phyloP scores from a whole-genome alignment of 2,329 filamentous ascomycete genomes.

The Periconia digitata region DNA sequence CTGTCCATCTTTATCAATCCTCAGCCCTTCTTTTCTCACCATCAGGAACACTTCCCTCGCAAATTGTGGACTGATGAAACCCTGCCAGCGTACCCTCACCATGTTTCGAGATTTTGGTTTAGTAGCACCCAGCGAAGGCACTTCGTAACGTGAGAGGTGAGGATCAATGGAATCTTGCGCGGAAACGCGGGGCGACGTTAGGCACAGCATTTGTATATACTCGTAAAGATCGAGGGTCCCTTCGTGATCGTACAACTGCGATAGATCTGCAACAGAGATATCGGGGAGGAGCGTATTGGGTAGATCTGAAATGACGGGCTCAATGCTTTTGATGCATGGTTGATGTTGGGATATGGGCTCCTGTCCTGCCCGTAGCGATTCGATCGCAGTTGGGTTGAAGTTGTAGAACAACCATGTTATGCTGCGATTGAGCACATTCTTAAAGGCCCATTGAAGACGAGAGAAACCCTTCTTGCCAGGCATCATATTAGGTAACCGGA shows the following conservation, averaged over 20 bases:
- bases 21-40: constrained; percentile 22
- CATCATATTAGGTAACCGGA: constrained; percentile 74
- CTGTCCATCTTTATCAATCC: constrained; percentile 12
- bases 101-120: constrained; percentile 21
- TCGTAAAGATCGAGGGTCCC: constrained; percentile 70
- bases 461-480: constrained; percentile 84
- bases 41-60: constrained; percentile 30
- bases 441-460: constrained; percentile 73
- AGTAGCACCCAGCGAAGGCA: constrained; percentile 49
- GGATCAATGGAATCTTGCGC: constrained; percentile 63
- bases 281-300: constrained; percentile 29
- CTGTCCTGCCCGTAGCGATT: constrained; percentile 26
- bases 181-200: constrained; percentile 65
- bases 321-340: constrained; percentile 31
- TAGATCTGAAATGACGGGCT: constrained; percentile 24
- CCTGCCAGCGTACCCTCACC: constrained; percentile 46
- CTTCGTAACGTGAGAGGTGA: constrained; percentile 68
- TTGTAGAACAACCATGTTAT: constrained; percentile 80
- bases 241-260: constrained; percentile 57
- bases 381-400: constrained; percentile 35
- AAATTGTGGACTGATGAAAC: constrained; percentile 44
- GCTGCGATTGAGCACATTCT: constrained; percentile 70
- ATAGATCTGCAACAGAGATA: constrained; percentile 19
- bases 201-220: constrained; percentile 69
- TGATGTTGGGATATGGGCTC: constrained; percentile 32